Base-by-base conservation (phyloP, 768 basidiomycete genomes). In the Punctularia strigosozonata region DNA sequence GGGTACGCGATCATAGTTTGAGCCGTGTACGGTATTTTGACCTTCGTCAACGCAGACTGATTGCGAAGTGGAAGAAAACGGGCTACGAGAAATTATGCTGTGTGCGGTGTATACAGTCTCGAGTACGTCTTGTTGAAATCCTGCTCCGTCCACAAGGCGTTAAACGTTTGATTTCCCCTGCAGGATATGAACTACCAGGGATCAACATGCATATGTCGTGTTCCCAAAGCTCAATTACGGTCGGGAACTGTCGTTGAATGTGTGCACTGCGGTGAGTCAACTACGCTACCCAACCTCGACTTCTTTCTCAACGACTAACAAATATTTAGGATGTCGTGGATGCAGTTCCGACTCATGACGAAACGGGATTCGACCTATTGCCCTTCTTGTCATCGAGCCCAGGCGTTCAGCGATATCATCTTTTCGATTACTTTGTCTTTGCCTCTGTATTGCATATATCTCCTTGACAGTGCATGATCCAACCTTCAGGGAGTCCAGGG, bases 111-210 rank as follows among this genome's bases (percentile, higher is more conserved):
- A 97, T 99, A 40, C 94, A 97, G 61, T 92, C 90, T 3, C 76
- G 75, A 63, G 90, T 83, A 48, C 36, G 64, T 51, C 36, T 20
- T 30, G 6, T 18, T 4, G 25, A n/a, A 23, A 5, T 10, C 18
- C 44, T 15, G 12, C 13, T 33, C 14, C 36, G 20, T 13, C 34
- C 38, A 25, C n/a, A 34, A 8, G 18, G 12, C 25, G 22, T 7
- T 32, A 15, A 3, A 20, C 30, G 19, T n/a, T 20, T 15, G 13
- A 15, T 18, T 5, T 32, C 38, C 12, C 10, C 25, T 36, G 2
- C 43, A 92, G 90, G 95, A 97, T 59, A 97, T 97, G 94, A 98
- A 97, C 63, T 97, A 97, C 54, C 85, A 91, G 66, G 95, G 94
- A 8, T 94, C 90, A 17, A 95, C 95, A 23, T 99, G 95, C 59